Percentiles rank a stretch among this genome's conserved stretches.
These are phyloP conservation scores for Hymenoscyphus fructigenus DNA, from an alignment of 2,329 filamentous ascomycete species.

Conservation along the genomic window DNA sequence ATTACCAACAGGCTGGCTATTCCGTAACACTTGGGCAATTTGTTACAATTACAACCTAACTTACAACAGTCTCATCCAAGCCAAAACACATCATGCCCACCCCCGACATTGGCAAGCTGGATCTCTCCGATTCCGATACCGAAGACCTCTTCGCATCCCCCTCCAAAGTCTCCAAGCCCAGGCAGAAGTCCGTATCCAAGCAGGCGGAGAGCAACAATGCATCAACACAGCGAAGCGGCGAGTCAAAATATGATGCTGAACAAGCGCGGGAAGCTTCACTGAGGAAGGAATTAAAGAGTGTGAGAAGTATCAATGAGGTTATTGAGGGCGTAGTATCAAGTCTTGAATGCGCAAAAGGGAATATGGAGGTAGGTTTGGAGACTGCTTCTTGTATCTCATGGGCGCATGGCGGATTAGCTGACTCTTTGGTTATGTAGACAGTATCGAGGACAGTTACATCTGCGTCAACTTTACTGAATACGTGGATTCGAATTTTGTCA, in stretches of 20 bases:
- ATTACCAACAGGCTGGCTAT: not conserved
- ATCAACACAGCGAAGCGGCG: slow-evolving; percentile 37
- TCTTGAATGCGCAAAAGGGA: slow-evolving; percentile 68
- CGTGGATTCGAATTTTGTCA: slow-evolving; percentile 92
- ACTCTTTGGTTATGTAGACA: slow-evolving; percentile 51
- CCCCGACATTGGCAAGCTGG: slow-evolving; percentile 50
- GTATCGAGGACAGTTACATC: slow-evolving; percentile 83
- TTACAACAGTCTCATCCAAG: slow-evolving; percentile 6
- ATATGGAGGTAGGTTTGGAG: slow-evolving; percentile 65
- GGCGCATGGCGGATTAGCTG: slow-evolving; percentile 7
- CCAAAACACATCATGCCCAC: slow-evolving; percentile 35
- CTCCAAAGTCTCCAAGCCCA: slow-evolving; percentile 39
- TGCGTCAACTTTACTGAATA: slow-evolving; percentile 85
- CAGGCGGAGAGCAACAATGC: slow-evolving; percentile 30
- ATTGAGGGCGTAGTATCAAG: slow-evolving; percentile 77
- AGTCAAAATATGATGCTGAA: slow-evolving; percentile 59
- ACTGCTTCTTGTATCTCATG: too few species aligned
- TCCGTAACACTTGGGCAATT: slow-evolving; percentile 5
- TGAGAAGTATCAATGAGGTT: slow-evolving; percentile 82
- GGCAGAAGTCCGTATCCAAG: slow-evolving; percentile 21
- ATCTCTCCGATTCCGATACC: slow-evolving; percentile 54
- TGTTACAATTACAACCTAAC: not conserved
- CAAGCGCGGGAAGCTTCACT: slow-evolving; percentile 72
- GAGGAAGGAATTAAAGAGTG: slow-evolving; percentile 75
- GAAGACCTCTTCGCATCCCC: slow-evolving; percentile 60